Evolutionary conservation across 345 rosid species (phyloP).

Genomic region (Arabidopsis arenosa): DNA sequence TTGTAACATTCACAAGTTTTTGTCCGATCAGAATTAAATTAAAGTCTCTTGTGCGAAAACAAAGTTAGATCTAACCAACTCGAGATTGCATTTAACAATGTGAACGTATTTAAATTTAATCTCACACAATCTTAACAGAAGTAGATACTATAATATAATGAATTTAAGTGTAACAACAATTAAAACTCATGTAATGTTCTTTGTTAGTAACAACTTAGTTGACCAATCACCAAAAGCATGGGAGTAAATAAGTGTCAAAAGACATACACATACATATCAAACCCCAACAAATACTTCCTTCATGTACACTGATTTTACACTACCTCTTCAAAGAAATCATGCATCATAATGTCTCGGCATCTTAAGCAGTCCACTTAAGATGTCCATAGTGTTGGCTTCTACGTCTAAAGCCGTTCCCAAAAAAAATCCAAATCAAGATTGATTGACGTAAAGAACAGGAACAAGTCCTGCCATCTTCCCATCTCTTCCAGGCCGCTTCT

Average conservation of each 20-base stretch:
- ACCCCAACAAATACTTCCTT: constrained; percentile 34
- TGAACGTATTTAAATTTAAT: neutral
- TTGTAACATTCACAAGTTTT: neutral
- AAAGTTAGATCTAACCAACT: neutral
- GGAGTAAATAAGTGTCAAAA: constrained; percentile 2
- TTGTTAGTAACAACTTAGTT: neutral
- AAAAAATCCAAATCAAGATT: constrained; percentile 43
- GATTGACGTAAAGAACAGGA: constrained; percentile 93
- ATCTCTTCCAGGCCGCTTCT: constrained; percentile 96
- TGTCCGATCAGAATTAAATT: neutral
- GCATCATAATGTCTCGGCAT: constrained; percentile 7
- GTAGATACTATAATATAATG: too few species aligned
- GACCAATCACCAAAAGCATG: constrained; percentile 15
- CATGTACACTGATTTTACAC: constrained; percentile 43
- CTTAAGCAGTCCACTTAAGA: constrained; percentile 17
- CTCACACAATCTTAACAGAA: too few species aligned
- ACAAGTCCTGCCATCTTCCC: constrained; percentile 98
- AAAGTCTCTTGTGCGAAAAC: too few species aligned
- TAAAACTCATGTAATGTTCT: constrained; percentile 1
- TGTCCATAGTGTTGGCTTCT: constrained; percentile 18
- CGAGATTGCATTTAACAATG: neutral
- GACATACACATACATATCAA: constrained; percentile 29
- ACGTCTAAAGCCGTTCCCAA: neutral
- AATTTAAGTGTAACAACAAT: neutral
- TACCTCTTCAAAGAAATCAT: constrained; percentile 23